A percentile compares a stretch with the other conserved stretches of the same genome.
Conservation (phyloP, 2,329 filamentous ascomycete species). For the Penicillium sp. region DNA sequence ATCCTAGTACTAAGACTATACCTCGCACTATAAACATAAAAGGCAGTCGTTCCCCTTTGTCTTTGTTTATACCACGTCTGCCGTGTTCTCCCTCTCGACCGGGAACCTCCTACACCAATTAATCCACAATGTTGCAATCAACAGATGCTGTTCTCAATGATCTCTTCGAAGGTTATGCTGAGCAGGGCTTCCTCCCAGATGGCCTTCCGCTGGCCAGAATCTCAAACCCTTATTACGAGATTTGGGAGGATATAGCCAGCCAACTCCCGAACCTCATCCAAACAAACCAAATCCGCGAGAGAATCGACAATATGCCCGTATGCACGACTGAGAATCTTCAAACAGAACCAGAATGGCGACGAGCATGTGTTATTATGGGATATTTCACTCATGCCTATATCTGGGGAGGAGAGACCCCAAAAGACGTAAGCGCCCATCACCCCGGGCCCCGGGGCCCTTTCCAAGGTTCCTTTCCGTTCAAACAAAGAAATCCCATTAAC, state of each 20-base stretch:
- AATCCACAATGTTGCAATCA: conserved; percentile 23
- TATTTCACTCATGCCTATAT: conserved; percentile 80
- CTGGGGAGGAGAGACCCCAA: conserved; percentile 72
- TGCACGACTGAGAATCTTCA: conserved; percentile 73
- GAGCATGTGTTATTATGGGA: conserved; percentile 71
- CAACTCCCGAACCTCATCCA: conserved; percentile 78
- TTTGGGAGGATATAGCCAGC: conserved; percentile 77
- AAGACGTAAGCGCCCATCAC: conserved; percentile 52
- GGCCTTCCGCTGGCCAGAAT: conserved; percentile 70
- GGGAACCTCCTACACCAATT: not conserved
- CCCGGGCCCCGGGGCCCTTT: too few species aligned
- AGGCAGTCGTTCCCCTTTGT: not conserved
- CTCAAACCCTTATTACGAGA: conserved; percentile 80
- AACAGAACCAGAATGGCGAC: conserved; percentile 81
- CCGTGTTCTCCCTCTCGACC: not conserved
- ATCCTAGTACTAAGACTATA: not conserved
- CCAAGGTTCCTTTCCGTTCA: not conserved
- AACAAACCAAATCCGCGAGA: conserved; percentile 68
- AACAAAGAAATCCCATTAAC: not conserved
- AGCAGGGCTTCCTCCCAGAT: conserved; percentile 79
- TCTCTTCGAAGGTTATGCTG: conserved; percentile 65
- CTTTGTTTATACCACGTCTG: not conserved
- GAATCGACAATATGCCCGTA: conserved; percentile 73
- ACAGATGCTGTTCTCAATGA: conserved; percentile 54
- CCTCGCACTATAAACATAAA: not conserved